A percentile compares a stretch with the other conserved stretches of the same genome.
Evolutionary conservation across 2,329 filamentous ascomycete species (phyloP).

Genomic region (Trichoderma pleuroti): DNA sequence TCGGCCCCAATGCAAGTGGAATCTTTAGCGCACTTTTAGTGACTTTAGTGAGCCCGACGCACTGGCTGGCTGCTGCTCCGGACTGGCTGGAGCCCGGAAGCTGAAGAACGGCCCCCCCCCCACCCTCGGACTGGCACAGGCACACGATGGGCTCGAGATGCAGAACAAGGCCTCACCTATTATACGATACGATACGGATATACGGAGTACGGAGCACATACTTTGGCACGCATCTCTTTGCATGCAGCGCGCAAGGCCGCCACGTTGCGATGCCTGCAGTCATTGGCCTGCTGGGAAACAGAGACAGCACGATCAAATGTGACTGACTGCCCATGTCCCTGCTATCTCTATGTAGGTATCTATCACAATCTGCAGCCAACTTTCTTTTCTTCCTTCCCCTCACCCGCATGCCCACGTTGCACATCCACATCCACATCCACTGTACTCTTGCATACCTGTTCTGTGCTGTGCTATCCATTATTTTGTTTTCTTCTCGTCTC

Average conservation of each 20-base stretch:
- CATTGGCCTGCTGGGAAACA: not conserved
- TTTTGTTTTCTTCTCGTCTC: not conserved
- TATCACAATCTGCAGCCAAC: not conserved
- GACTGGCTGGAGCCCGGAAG: not conserved
- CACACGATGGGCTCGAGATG: not conserved
- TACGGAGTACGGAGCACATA: not conserved
- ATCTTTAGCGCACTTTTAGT: not conserved
- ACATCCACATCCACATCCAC: not conserved
- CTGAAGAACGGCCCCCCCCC: not conserved
- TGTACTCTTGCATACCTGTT: not conserved
- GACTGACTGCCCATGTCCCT: not conserved
- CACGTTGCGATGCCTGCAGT: not conserved
- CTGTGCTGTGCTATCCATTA: not conserved
- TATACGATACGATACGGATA: too few species aligned
- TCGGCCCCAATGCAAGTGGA: not conserved
- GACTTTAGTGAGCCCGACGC: not conserved
- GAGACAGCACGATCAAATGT: not conserved
- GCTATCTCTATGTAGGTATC: too few species aligned
- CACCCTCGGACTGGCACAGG: not conserved
- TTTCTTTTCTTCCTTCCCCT: not conserved
- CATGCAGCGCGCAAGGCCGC: not conserved
- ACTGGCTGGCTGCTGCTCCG: not conserved
- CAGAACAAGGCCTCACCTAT: not conserved
- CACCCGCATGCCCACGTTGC: not conserved
- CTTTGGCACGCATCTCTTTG: not conserved